Evolutionary conservation across 1,284 basidiomycete species (phyloP).

Genomic region (Moesziomyces sp.): DNA sequence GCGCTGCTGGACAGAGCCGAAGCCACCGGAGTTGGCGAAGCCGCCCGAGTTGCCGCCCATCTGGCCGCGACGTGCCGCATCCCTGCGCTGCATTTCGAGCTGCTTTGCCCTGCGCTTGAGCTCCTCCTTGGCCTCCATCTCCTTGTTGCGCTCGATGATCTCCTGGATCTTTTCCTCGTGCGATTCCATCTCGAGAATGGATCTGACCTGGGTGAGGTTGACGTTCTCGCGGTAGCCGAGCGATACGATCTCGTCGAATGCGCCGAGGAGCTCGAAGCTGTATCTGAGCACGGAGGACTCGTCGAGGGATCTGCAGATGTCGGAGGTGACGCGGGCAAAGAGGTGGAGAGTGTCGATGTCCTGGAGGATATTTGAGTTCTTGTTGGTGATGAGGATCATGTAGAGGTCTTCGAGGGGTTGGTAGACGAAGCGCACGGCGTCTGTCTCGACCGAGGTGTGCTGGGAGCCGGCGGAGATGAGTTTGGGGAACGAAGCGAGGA

Average conservation of each 20-base stretch:
- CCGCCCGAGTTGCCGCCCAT: slow-evolving; percentile 48
- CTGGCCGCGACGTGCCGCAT: slow-evolving; percentile 62
- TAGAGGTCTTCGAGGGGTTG: slow-evolving; percentile 98
- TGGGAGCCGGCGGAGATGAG: slow-evolving; percentile 96
- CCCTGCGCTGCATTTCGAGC: slow-evolving; percentile 93
- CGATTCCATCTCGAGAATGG: slow-evolving; percentile 95
- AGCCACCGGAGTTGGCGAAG: slow-evolving; percentile 42
- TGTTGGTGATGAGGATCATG: slow-evolving; percentile 97
- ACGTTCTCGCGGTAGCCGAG: slow-evolving; percentile 94
- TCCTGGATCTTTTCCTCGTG: slow-evolving; percentile 99
- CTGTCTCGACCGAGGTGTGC: slow-evolving; percentile 81
- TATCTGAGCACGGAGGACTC: slow-evolving; percentile 91
- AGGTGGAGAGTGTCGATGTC: slow-evolving; percentile 97
- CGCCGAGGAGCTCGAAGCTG: slow-evolving; percentile 92
- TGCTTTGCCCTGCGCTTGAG: slow-evolving; percentile 97
- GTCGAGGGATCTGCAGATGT: slow-evolving; percentile 79
- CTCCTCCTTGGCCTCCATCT: slow-evolving; percentile 98
- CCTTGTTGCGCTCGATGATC: slow-evolving; percentile 98
- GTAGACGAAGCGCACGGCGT: slow-evolving; percentile 85
- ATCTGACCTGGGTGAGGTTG: slow-evolving; percentile 89
- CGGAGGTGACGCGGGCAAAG: slow-evolving; percentile 91
- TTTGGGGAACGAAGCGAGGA: slow-evolving; percentile 96
- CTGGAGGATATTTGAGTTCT: slow-evolving; percentile 96
- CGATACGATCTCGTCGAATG: slow-evolving; percentile 96
- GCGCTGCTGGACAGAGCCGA: slow-evolving; percentile 30